A percentile compares a stretch with the other conserved stretches of the same genome.
Conservation (phyloP, 2,329 filamentous ascomycete species). For the Pseudopyrenochaeta lycopersici region DNA sequence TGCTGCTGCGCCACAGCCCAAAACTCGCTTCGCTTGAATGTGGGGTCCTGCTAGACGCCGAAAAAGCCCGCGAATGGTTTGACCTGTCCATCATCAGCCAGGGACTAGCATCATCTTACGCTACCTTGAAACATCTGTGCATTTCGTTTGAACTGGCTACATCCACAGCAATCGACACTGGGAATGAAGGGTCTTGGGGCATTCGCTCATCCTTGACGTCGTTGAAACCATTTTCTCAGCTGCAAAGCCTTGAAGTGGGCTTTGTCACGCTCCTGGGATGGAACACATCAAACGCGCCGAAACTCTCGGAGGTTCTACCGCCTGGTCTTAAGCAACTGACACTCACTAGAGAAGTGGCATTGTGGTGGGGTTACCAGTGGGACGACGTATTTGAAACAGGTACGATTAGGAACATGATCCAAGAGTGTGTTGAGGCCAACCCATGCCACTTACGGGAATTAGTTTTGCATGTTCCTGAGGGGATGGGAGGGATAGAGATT, state of each 20-base stretch:
- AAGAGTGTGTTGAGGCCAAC: too few relatives aligned
- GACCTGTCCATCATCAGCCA: constrained; percentile 1
- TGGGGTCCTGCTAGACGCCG: not conserved
- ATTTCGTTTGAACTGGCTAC: not conserved
- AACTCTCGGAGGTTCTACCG: not conserved
- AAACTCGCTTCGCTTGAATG: constrained; percentile 1
- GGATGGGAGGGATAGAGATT: too few relatives aligned
- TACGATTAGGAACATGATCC: not conserved
- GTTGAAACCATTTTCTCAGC: not conserved
- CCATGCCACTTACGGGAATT: too few relatives aligned
- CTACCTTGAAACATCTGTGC: not conserved
- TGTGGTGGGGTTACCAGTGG: constrained; percentile 3
- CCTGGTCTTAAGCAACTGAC: not conserved
- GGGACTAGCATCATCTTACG: not conserved
- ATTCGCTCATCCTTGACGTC: constrained; percentile 2
- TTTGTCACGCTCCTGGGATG: too few relatives aligned
- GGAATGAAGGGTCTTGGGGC: constrained; percentile 1
- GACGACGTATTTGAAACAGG: constrained; percentile 1
- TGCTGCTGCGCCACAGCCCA: not conserved
- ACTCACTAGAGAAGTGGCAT: constrained; percentile 2
- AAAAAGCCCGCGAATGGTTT: constrained; percentile 2
- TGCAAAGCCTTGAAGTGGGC: not conserved
- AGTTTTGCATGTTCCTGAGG: too few relatives aligned
- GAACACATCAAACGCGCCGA: too few relatives aligned
- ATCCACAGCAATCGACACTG: constrained; percentile 1